These are phyloP conservation scores for Meyerozyma guilliermondii DNA, from an alignment of 1,139 yeast species.

Conservation along the genomic window DNA sequence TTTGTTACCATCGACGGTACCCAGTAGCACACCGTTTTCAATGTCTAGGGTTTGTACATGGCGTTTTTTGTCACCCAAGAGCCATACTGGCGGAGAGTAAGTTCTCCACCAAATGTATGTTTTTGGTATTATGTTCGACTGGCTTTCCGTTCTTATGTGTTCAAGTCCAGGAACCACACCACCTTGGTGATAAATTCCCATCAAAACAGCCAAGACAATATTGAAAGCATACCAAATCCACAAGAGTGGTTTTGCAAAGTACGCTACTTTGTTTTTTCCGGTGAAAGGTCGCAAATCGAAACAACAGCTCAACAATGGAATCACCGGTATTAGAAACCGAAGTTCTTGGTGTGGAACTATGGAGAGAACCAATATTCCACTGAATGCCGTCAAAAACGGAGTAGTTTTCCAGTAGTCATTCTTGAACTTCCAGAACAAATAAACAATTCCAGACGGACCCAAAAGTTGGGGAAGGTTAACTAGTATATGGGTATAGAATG, in stretches of 20 bases:
- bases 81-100: conserved; percentile 89
- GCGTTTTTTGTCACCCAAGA: conserved; percentile 42
- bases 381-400: conserved; percentile 53
- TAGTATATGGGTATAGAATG: conserved; percentile 66
- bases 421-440: conserved; percentile 30
- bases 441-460: conserved; percentile 63
- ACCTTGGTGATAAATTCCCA: conserved; percentile 87
- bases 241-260: not conserved
- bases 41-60: conserved; percentile 15
- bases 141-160: conserved; percentile 16
- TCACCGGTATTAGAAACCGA: conserved; percentile 71
- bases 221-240: conserved; percentile 64
- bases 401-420: conserved; percentile 38
- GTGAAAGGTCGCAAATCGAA: conserved; percentile 37
- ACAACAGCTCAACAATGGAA: conserved; percentile 68
- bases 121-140: conserved; percentile 14
- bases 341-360: conserved; percentile 87
- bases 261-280: not conserved
- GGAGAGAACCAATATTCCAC: conserved; percentile 63
- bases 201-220: conserved; percentile 48
- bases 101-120: conserved; percentile 88
- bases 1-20: conserved; percentile 11
- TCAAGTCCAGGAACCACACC: conserved; percentile 74
- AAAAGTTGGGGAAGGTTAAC: conserved; percentile 73
- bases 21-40: conserved; percentile 10